Base-by-base conservation (phyloP, 129 eudicot genomes). In the Arctium lappa region DNA sequence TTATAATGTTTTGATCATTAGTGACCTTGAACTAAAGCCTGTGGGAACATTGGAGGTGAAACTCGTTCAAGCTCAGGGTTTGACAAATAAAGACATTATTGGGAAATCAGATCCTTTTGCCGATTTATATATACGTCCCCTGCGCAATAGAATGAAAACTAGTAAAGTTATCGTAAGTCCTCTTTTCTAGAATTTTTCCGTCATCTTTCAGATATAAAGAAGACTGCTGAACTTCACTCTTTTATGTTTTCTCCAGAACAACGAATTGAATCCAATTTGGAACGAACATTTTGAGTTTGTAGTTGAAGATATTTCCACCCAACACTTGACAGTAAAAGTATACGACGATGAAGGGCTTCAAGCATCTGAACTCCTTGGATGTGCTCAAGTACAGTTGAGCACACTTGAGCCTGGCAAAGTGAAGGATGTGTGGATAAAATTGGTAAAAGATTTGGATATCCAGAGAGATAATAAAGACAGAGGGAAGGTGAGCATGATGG, bases 91-190 rank as follows among this genome's bases (percentile, higher is more conserved):
- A 86, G 99, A 95, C 84, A 79, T 95, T 40, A 93, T 95, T 73
- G 99, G 99, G 78, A 95, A 95, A 80, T 95, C 97, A 48, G 99
- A 95, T 90, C 99, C 99, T 62, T 91, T 77, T 84, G 94, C 99
- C 72, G 88, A 86, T 37, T 48, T 95, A 84, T 91, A 88, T 69
- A 88, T 93, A 65, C 97, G 97, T 31, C 99, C 97, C 11, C 63
- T 93, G 74, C 97, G 92, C 6, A 88, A 89, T 84, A 88, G 89
- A 77, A 93, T 77, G 80, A 90, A 91, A 86, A 90, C 90, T 34
- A 92, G 97, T 84, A 92, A 88, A 86, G 91, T 91, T 66, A 91
- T 95, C 77, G 99, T 95, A 85, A 93, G 99, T 81, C 7, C 78
- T 79, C 4, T 46, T 36, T 62, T 11, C 38, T 6, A 40, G 56